These are phyloP conservation scores for Sequoiadendron giganteum DNA, from an alignment of 75 land plant genomes.

Conservation along the genomic window DNA sequence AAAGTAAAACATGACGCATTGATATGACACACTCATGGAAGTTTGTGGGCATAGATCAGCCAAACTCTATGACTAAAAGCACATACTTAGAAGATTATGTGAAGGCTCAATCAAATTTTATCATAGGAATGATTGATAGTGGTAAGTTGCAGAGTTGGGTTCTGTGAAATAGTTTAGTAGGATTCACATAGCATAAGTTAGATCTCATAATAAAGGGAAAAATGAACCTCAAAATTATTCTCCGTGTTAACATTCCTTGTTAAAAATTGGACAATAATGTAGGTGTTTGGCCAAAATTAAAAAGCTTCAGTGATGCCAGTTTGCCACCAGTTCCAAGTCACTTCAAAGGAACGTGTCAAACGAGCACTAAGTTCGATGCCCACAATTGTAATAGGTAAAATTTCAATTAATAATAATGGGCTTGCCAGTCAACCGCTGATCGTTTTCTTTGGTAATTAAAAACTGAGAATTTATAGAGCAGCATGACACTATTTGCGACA, in stretches of 20 bases:
- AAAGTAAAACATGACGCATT: conserved; percentile 26
- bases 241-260: background rate
- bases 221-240: background rate
- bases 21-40: conserved; percentile 71
- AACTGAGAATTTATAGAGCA: too few species aligned
- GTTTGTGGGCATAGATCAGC: conserved; percentile 33
- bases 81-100: background rate
- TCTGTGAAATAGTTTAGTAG: too few species aligned
- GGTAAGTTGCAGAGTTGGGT: background rate
- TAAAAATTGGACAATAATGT: background rate
- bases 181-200: background rate
- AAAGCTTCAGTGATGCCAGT: conserved; percentile 52
- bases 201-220: background rate
- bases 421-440: too few species aligned
- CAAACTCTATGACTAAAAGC: conserved; percentile 2
- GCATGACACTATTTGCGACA: background rate
- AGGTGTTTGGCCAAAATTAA: conserved; percentile 71
- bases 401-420: background rate
- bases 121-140: conserved; percentile 54
- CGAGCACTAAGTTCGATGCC: conserved; percentile 36
- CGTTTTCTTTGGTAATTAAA: too few species aligned
- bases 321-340: conserved; percentile 43
- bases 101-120: conserved; percentile 21
- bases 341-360: conserved; percentile 57
- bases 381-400: conserved; percentile 52